Percentiles rank a stretch among this genome's conserved stretches.
phyloP scores from a whole-genome alignment of 2,329 filamentous ascomycete genomes.

The Trichophaea hybrida region DNA sequence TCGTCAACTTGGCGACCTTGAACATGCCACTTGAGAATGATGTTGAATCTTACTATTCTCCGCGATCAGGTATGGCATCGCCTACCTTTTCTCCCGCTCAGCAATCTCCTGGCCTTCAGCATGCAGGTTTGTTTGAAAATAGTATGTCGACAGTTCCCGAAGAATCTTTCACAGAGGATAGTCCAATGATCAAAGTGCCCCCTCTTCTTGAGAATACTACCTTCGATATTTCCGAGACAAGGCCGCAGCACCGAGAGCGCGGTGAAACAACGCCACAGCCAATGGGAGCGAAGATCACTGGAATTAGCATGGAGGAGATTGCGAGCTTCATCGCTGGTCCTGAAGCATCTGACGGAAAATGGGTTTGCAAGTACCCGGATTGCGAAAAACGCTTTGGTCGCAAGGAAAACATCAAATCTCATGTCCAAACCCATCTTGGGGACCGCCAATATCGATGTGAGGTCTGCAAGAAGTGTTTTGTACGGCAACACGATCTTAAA shows the following conservation, averaged over 20 bases:
- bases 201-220: neutral
- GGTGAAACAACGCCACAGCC: conserved; percentile 9
- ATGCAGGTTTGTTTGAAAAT: conserved; percentile 10
- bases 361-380: conserved; percentile 58
- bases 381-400: conserved; percentile 88
- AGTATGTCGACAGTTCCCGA: conserved; percentile 16
- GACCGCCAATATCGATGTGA: conserved; percentile 92
- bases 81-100: conserved; percentile 12
- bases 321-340: conserved; percentile 58
- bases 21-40: conserved; percentile 22
- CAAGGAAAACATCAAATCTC: conserved; percentile 97
- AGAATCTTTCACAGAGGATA: neutral
- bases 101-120: conserved; percentile 21
- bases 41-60: conserved; percentile 24
- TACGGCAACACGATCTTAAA: conserved; percentile 92
- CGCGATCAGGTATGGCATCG: conserved; percentile 18
- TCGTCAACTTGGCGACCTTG: conserved; percentile 23
- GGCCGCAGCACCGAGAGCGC: conserved; percentile 14
- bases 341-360: conserved; percentile 59
- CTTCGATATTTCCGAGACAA: conserved; percentile 13
- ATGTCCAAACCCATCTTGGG: conserved; percentile 94
- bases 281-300: conserved; percentile 30
- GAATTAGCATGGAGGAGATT: conserved; percentile 76
- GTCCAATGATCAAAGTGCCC: neutral
- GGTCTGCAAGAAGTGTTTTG: conserved; percentile 87